Base-by-base conservation (phyloP, 176 grass and related monocot genomes). In the Aegilops tauschii region DNA sequence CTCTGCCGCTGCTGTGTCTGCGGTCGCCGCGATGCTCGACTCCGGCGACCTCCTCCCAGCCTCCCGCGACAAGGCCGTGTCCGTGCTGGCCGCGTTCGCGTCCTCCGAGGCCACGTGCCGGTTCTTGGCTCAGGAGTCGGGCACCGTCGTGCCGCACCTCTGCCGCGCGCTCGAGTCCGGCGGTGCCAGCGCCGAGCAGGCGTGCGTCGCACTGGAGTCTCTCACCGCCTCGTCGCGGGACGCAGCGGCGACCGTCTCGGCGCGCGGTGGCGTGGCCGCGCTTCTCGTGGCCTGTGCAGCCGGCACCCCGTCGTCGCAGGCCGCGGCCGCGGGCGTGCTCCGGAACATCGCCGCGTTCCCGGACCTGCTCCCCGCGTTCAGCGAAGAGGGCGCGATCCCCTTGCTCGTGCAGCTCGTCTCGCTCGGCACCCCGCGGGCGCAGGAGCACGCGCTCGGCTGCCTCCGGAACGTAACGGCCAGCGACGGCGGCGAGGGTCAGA, bases 221-320 rank as follows among this genome's bases (percentile, higher is more conserved):
- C 87, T 97, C 12, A 97, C 95, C 12, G 8, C 87, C 1, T n/a
- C 62, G 10, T 89, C 87, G 1, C 83, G 88, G 6, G 93, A 98
- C 67, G 92, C 82, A 0, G 70, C 89, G 1, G 82, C 92, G 1
- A 71, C 80, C 11, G 64, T 98, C 11, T 83, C 78, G 1, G 87
- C 93, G 9, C 91, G 93, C 2, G 95, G 93, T 0, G 95, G 93
- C 5, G 92, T 95, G 47, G 87, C 77, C 3, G 87, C 95, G 6
- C 95, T 98, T 28, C 90, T 98, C 25, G 85, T 61, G 8, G 89
- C 92, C 2, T 93, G 93, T 61, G 82, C 81, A 0, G 29, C 76
- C 12, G 93, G 95, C 18, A 95, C 91, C 0, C 91, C 91, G 7
- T 87, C 95, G 3, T 69, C 91, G 4, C 95, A 95, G 82, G 93